Conservation (phyloP, 352 stramenopile genomes). For the Phytophthora pini region DNA sequence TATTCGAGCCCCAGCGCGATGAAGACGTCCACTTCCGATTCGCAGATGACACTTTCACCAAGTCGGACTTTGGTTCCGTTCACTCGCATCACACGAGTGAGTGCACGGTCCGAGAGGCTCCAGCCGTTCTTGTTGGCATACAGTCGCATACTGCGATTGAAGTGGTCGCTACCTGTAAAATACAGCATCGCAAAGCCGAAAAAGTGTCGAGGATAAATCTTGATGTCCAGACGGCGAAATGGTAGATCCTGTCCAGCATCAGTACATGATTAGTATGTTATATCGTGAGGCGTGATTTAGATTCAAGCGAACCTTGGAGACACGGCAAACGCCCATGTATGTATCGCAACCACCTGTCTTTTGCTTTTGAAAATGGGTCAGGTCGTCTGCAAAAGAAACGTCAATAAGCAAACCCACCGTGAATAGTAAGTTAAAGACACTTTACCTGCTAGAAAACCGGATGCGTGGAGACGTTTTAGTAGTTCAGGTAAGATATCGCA, state of each 20-base stretch:
- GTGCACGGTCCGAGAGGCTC: slow-evolving; percentile 70
- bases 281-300: neutral
- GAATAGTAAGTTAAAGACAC: neutral
- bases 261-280: neutral
- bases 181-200: slow-evolving; percentile 90
- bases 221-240: slow-evolving; percentile 85
- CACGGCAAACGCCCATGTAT: slow-evolving; percentile 88
- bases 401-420: neutral
- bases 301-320: slow-evolving; percentile 50
- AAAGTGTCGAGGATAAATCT: slow-evolving; percentile 81
- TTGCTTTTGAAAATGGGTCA: slow-evolving; percentile 67
- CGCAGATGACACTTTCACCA: slow-evolving; percentile 77
- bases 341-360: slow-evolving; percentile 69
- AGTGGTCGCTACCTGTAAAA: slow-evolving; percentile 93
- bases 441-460: slow-evolving; percentile 71
- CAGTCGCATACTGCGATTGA: slow-evolving; percentile 88
- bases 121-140: slow-evolving; percentile 85
- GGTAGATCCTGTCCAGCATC: slow-evolving; percentile 40
- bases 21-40: slow-evolving; percentile 86
- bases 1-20: slow-evolving; percentile 86
- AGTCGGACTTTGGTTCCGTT: slow-evolving; percentile 69
- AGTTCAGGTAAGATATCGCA: slow-evolving; percentile 78
- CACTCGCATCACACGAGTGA: slow-evolving; percentile 67
- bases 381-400: slow-evolving; percentile 52
- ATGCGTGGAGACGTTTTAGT: slow-evolving; percentile 62